Base-by-base conservation (phyloP, 441 rosid genomes). In the Arabidopsis hybrid region DNA sequence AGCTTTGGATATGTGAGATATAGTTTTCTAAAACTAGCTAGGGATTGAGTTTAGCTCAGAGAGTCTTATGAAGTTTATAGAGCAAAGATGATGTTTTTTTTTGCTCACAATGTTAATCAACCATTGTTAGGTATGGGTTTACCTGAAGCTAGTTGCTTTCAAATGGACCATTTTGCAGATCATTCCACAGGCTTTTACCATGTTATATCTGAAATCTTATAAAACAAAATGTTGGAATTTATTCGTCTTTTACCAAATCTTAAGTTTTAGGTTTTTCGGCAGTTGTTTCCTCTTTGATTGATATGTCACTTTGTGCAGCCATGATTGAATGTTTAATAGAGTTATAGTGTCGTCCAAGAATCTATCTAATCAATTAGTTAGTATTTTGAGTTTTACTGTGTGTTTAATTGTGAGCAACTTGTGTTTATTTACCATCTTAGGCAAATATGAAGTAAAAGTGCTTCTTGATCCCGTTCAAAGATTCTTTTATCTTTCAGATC, bases 91-190 rank as follows among this genome's bases (percentile, higher is more conserved):
- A 10, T 57, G 3, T 16, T 34, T 57, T 57, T 35, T 8, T 63
- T 63, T 4, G n/a, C 29, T 14, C 31, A 42, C 18, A 67, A 39
- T 6, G 61, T 42, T 40, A 4, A n/a, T 67, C 14, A 18, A 8
- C 60, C 52, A 10, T 42, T 34, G 17, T 38, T 45, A 34, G 46
- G 2, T 40, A 50, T 67, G 60, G 21, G 10, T 5, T 40, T 18
- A 13, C 13, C 40, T 65, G 14, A 67, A 53, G 72, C 11, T 45
- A 32, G 10, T 59, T 58, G 6, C 57, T 69, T 69, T 21, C 6
- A 10, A 7, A 32, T 45, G 39, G 32, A 42, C 4, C 14, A 31
- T 59, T 36, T 60, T 49, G 51, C 50, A 26, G 49, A 10, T 67
- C 3, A 7, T 35, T 66, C 32, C 11, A 31, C 8, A 31, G 17